These are phyloP conservation scores for Coemansia sp. DNA, from an alignment of 192 early-diverging fungal species.

Conservation along the genomic window DNA sequence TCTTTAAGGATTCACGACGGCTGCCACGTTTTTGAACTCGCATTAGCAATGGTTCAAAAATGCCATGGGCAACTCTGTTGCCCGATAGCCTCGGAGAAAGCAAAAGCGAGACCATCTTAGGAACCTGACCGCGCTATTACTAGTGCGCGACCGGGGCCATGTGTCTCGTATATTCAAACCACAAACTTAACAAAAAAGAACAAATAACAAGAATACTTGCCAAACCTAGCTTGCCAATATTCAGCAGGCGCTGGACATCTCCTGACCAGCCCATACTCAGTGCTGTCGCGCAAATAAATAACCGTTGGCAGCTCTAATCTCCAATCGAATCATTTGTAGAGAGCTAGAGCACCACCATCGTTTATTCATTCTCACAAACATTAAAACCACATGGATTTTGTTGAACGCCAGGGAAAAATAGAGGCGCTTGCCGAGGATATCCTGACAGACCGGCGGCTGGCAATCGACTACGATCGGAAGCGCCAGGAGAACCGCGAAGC, in stretches of 20 bases:
- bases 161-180: constrained; percentile 29
- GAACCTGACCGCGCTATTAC: constrained; percentile 25
- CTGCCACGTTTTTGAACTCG: constrained; percentile 38
- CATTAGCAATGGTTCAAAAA: constrained; percentile 25
- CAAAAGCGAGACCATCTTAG: constrained; percentile 29
- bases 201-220: background rate
- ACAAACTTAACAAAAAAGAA: background rate
- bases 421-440: constrained; percentile 49
- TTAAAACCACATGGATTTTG: constrained; percentile 19
- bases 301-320: background rate
- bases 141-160: constrained; percentile 30
- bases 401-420: constrained; percentile 31
- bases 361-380: background rate
- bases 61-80: constrained; percentile 24
- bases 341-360: background rate
- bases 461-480: constrained; percentile 37
- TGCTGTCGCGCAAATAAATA: background rate
- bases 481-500: constrained; percentile 46
- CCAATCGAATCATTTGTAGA: background rate
- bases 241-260: background rate
- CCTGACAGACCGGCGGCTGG: constrained; percentile 42
- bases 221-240: background rate
- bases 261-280: background rate
- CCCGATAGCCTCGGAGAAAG: constrained; percentile 45
- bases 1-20: constrained; percentile 34